phyloP scores from a whole-genome alignment of 441 rosid genomes.

The Euphorbia corollata region DNA sequence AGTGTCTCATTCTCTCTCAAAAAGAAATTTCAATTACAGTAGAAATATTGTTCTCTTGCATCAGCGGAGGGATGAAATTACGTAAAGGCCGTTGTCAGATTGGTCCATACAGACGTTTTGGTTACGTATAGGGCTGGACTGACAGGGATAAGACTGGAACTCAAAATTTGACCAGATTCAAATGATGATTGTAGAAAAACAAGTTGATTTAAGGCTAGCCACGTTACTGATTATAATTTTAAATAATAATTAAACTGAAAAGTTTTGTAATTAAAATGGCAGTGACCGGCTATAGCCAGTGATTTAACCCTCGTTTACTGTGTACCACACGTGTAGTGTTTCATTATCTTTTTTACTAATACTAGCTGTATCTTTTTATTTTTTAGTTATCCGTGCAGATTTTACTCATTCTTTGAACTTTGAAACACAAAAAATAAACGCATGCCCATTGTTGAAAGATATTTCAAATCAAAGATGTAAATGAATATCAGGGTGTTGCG shows the following conservation, averaged over 20 bases:
- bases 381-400: too few relatives aligned
- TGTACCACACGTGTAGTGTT: not conserved
- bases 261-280: not conserved
- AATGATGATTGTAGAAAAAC: conserved; percentile 5
- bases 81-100: not conserved
- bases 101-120: not conserved
- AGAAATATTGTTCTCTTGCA: not conserved
- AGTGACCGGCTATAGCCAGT: not conserved
- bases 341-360: too few relatives aligned
- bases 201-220: conserved; percentile 9
- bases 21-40: not conserved
- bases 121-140: conserved; percentile 4
- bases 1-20: conserved; percentile 9
- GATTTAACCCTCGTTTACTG: not conserved
- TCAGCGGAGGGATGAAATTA: conserved; percentile 9
- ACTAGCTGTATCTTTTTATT: too few relatives aligned
- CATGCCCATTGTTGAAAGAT: too few relatives aligned
- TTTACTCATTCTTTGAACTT: too few relatives aligned
- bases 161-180: conserved; percentile 1
- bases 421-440: too few relatives aligned
- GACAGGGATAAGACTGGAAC: conserved; percentile 16
- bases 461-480: too few relatives aligned
- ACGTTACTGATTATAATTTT: too few relatives aligned
- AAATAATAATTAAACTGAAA: too few relatives aligned
- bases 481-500: too few relatives aligned